Evolutionary conservation across 345 rosid genomes (phyloP).

Genomic region (Zanthoxylum bungeanum): DNA sequence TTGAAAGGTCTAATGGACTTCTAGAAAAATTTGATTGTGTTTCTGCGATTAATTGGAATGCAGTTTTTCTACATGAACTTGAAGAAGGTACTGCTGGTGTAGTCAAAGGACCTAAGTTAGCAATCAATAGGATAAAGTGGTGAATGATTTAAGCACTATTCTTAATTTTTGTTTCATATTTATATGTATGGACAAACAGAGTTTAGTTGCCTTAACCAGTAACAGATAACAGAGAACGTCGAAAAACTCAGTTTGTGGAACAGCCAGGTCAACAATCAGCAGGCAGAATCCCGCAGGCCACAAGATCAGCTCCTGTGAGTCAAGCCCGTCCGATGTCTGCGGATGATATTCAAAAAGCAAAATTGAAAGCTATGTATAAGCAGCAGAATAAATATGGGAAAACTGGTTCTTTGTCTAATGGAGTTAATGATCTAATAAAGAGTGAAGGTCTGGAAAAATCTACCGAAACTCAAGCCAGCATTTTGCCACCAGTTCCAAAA

Average conservation of each 20-base stretch:
- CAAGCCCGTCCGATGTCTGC: conserved; percentile 95
- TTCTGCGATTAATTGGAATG: background rate
- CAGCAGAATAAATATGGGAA: conserved; percentile 79
- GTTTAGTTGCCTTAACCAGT: conserved; percentile 55
- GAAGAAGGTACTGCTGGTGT: background rate
- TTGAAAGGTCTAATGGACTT: background rate
- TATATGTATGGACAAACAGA: background rate
- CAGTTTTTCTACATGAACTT: background rate
- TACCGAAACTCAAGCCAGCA: conserved; percentile 28
- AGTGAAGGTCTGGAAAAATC: conserved; percentile 36
- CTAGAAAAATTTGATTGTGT: background rate
- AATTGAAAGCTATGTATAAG: conserved; percentile 83
- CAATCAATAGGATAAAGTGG: background rate
- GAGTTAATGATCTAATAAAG: conserved; percentile 39
- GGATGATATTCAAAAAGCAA: conserved; percentile 98
- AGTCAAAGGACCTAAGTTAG: background rate
- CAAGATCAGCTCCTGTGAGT: conserved; percentile 48
- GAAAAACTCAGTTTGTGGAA: conserved; percentile 93
- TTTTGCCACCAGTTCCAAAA: conserved; percentile 28
- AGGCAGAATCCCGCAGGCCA: conserved; percentile 62
- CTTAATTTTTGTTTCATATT: background rate
- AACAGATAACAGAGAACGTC: conserved; percentile 80
- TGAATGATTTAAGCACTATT: conserved; percentile 2
- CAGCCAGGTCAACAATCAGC: conserved; percentile 90
- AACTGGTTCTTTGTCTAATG: conserved; percentile 45